These are phyloP conservation scores for Aspergillus nomiae DNA, from an alignment of 2,329 filamentous ascomycete genomes.

Conservation along the genomic window DNA sequence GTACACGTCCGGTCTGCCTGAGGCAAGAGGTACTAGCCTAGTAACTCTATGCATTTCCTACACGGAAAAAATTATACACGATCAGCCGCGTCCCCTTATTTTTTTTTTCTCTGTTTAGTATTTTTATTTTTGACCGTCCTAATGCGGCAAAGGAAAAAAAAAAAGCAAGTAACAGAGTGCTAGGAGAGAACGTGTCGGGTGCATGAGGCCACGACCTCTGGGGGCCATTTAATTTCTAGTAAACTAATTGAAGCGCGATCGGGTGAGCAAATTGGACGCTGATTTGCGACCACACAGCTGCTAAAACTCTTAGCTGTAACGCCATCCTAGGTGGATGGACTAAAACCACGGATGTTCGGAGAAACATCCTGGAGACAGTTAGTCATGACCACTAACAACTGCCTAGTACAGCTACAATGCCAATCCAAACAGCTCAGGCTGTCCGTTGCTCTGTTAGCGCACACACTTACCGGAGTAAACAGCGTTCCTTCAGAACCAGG, in stretches of 20 bases:
- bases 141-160: conserved; percentile 10
- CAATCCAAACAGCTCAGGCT: background rate
- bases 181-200: conserved; percentile 19
- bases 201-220: conserved; percentile 13
- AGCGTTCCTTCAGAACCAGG: background rate
- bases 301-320: conserved; percentile 24
- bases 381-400: conserved; percentile 1
- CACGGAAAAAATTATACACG: background rate
- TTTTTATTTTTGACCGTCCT: conserved; percentile 2
- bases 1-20: background rate
- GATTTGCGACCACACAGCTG: conserved; percentile 17
- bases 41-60: background rate
- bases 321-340: conserved; percentile 12
- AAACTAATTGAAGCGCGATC: conserved; percentile 7
- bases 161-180: background rate
- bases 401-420: background rate
- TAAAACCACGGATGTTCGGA: conserved; percentile 16
- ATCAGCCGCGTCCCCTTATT: conserved; percentile 14
- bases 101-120: conserved; percentile 1
- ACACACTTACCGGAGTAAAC: background rate
- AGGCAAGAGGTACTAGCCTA: background rate
- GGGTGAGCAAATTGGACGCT: conserved; percentile 18
- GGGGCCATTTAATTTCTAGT: conserved; percentile 12
- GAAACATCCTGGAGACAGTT: conserved; percentile 16
- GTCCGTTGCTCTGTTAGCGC: background rate